A percentile compares a stretch with the other conserved stretches of the same genome.
These are phyloP conservation scores for Ettlia oleoabundans DNA, from an alignment of 139 green algal species.

Conservation along the genomic window DNA sequence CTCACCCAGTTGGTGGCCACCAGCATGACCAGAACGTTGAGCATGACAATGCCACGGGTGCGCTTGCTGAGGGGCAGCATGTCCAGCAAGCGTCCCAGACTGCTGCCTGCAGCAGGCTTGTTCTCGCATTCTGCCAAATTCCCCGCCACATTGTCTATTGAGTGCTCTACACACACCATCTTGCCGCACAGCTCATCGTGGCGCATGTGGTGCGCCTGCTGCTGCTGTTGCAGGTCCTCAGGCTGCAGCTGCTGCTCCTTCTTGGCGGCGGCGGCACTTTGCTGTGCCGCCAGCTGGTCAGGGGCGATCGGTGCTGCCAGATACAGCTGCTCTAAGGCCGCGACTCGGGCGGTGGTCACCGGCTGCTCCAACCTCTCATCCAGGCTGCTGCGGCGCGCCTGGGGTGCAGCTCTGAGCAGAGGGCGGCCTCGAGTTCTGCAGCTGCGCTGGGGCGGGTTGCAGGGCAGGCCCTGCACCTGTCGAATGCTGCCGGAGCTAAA, in stretches of 20 bases:
- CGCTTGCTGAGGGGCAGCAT: not conserved
- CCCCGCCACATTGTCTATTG: not conserved
- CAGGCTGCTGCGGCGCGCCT: too few species aligned
- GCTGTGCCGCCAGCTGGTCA: not conserved
- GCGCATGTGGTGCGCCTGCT: not conserved
- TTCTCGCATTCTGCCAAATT: not conserved
- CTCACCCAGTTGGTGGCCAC: slow-evolving; percentile 55
- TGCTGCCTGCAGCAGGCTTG: not conserved
- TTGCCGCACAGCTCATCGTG: not conserved
- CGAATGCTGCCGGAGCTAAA: too few species aligned
- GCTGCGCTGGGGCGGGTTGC: too few species aligned
- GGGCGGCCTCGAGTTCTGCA: too few species aligned
- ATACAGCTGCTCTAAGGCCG: slow-evolving; percentile 1
- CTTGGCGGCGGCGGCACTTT: not conserved
- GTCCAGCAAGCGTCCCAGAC: not conserved
- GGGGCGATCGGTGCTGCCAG: not conserved
- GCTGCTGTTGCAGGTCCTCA: not conserved
- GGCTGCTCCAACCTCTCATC: not conserved
- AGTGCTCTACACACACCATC: slow-evolving; percentile 6
- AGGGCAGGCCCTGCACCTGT: too few species aligned
- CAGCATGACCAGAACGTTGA: slow-evolving; percentile 52
- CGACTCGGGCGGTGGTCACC: not conserved
- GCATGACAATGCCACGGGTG: slow-evolving; percentile 38
- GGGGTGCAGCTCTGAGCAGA: too few species aligned
- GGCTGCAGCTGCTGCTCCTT: too few species aligned